A percentile compares a stretch with the other conserved stretches of the same genome.
These are phyloP conservation scores for Cicer chorassanicum DNA, from an alignment of 306 rosid species.

Conservation along the genomic window DNA sequence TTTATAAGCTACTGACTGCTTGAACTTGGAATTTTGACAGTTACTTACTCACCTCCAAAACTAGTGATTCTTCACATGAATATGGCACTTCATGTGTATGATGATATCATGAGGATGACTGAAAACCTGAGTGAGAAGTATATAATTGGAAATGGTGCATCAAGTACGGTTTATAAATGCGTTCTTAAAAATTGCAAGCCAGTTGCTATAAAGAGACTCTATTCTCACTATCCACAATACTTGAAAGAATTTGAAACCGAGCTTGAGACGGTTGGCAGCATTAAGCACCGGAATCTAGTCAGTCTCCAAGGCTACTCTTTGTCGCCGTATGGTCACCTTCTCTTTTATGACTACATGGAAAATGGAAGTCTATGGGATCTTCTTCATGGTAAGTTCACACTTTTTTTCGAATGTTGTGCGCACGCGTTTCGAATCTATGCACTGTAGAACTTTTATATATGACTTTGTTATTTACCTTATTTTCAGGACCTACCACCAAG, in stretches of 20 bases:
- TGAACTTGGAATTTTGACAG: constrained; percentile 54
- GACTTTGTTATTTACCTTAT: background rate
- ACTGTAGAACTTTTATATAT: background rate
- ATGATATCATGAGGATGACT: constrained; percentile 95
- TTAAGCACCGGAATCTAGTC: constrained; percentile 94
- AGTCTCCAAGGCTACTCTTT: constrained; percentile 91
- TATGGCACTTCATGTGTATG: constrained; percentile 92
- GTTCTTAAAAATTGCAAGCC: constrained; percentile 95
- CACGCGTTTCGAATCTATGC: background rate
- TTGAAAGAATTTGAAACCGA: constrained; percentile 87
- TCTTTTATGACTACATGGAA: constrained; percentile 95
- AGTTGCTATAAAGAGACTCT: constrained; percentile 85
- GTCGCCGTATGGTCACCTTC: constrained; percentile 87
- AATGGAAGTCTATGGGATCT: constrained; percentile 96
- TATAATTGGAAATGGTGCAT: constrained; percentile 87
- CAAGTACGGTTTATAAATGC: constrained; percentile 96
- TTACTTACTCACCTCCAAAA: constrained; percentile 74
- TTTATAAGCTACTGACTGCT: constrained; percentile 34
- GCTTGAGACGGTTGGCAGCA: constrained; percentile 85
- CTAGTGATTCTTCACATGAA: constrained; percentile 95
- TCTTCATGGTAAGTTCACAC: constrained; percentile 73
- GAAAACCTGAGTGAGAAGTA: constrained; percentile 91
- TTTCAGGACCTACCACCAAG: constrained; percentile 65
- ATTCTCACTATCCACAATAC: constrained; percentile 77
- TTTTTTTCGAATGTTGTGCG: background rate